Evolutionary conservation across 2,329 filamentous ascomycete genomes (phyloP).

Genomic region (Pseudogymnoascus sp.): DNA sequence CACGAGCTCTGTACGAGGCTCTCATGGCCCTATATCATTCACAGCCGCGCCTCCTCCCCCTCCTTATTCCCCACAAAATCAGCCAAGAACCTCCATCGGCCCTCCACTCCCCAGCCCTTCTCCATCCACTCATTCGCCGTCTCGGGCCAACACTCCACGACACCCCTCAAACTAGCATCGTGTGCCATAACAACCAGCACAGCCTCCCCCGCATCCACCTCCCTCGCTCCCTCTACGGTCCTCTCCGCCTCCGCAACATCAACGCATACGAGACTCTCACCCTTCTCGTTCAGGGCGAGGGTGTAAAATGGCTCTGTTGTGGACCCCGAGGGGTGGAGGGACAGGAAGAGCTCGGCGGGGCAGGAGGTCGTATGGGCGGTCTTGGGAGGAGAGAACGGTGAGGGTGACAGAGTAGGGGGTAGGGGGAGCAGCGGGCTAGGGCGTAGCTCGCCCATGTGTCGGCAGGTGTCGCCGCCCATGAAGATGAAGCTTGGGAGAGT

Average conservation of each 20-base stretch:
- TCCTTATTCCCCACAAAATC: slow-evolving; percentile 29
- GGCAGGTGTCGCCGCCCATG: slow-evolving; percentile 41
- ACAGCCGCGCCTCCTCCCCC: not conserved
- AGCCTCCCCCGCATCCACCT: slow-evolving; percentile 36
- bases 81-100: slow-evolving; percentile 38
- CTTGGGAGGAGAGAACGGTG: slow-evolving; percentile 29
- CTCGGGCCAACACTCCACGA: slow-evolving; percentile 40
- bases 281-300: slow-evolving; percentile 18
- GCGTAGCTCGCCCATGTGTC: slow-evolving; percentile 38
- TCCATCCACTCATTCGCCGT: slow-evolving; percentile 36
- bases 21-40: not conserved
- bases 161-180: slow-evolving; percentile 33
- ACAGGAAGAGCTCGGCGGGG: slow-evolving; percentile 34
- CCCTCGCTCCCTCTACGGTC: slow-evolving; percentile 38
- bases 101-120: slow-evolving; percentile 35
- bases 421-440: slow-evolving; percentile 35
- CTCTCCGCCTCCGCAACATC: slow-evolving; percentile 28
- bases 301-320: slow-evolving; percentile 28
- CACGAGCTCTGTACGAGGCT: too few relatives aligned
- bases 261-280: slow-evolving; percentile 16
- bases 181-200: slow-evolving; percentile 39
- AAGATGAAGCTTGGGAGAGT: slow-evolving; percentile 36
- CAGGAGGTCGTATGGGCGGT: slow-evolving; percentile 25
- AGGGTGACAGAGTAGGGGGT: slow-evolving; percentile 30
- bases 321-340: slow-evolving; percentile 30